Percentiles rank a stretch among this genome's conserved stretches.
These are phyloP conservation scores for Fusarium longipes DNA, from an alignment of 2,329 filamentous ascomycete species.

Conservation along the genomic window DNA sequence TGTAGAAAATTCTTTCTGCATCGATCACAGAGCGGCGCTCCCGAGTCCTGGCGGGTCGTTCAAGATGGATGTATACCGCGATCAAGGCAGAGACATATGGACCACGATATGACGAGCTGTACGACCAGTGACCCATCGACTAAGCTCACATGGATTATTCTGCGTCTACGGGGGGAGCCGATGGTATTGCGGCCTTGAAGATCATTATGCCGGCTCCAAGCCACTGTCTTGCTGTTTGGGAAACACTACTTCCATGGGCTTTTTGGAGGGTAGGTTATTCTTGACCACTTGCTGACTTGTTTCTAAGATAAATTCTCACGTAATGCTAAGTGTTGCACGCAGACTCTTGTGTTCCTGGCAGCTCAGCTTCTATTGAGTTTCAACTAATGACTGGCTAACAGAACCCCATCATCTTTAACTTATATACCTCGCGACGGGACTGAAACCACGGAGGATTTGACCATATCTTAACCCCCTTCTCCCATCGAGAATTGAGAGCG, in stretches of 20 bases:
- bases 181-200: constrained; percentile 19
- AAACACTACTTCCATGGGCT: constrained; percentile 12
- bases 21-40: constrained; percentile 3
- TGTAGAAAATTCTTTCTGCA: constrained; percentile 4
- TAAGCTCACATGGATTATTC: constrained; percentile 29
- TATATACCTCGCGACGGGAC: constrained; percentile 13
- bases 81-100: constrained; percentile 15
- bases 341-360: constrained; percentile 25
- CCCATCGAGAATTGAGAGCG: background rate
- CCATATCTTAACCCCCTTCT: background rate
- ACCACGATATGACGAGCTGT: constrained; percentile 31
- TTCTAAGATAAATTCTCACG: constrained; percentile 36
- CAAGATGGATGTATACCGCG: constrained; percentile 18
- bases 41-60: constrained; percentile 9
- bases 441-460: background rate
- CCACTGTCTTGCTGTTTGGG: constrained; percentile 28
- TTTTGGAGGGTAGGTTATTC: background rate
- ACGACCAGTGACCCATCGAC: constrained; percentile 24
- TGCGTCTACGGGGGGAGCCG: constrained; percentile 24
- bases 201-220: constrained; percentile 32
- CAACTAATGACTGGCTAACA: background rate
- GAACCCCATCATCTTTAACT: background rate
- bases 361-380: constrained; percentile 9
- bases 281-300: constrained; percentile 7
- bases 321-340: constrained; percentile 29